phyloP scores from a whole-genome alignment of 495 filamentous ascomycete genomes.

The Penicillium nucicola region DNA sequence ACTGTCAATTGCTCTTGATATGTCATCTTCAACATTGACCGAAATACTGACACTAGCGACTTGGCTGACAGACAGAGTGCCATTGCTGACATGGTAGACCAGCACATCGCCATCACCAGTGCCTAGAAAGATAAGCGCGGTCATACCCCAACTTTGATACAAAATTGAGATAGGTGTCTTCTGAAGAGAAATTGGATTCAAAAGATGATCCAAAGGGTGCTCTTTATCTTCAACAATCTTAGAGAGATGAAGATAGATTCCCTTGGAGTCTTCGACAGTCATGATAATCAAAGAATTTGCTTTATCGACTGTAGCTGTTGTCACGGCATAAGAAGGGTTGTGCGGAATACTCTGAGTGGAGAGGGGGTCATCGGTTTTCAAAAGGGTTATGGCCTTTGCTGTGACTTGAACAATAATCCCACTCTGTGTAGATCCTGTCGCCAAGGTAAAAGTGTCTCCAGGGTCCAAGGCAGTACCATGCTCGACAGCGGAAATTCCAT shows the following conservation, averaged over 20 bases:
- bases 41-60: slow-evolving; percentile 14
- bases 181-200: slow-evolving; percentile 16
- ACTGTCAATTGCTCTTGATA: slow-evolving; percentile 40
- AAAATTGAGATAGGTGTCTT: slow-evolving; percentile 39
- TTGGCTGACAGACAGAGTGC: slow-evolving; percentile 6
- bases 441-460: slow-evolving; percentile 59
- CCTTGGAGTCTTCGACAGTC: slow-evolving; percentile 21
- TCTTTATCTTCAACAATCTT: slow-evolving; percentile 6
- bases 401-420: slow-evolving; percentile 56
- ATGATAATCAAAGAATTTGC: slow-evolving; percentile 23
- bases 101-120: slow-evolving; percentile 32
- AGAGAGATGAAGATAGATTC: slow-evolving; percentile 21
- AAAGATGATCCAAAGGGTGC: slow-evolving; percentile 9
- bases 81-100: slow-evolving; percentile 25
- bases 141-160: slow-evolving; percentile 23
- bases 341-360: slow-evolving; percentile 18
- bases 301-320: slow-evolving; percentile 30
- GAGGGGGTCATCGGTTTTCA: slow-evolving; percentile 15
- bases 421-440: slow-evolving; percentile 39
- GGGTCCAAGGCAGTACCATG: slow-evolving; percentile 45
- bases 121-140: slow-evolving; percentile 35
- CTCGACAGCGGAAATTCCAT: slow-evolving; percentile 39
- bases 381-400: slow-evolving; percentile 41
- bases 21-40: slow-evolving; percentile 20
- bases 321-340: slow-evolving; percentile 13